Evolutionary conservation across 495 filamentous ascomycete species (phyloP).

Genomic region (Lepraria neglecta): DNA sequence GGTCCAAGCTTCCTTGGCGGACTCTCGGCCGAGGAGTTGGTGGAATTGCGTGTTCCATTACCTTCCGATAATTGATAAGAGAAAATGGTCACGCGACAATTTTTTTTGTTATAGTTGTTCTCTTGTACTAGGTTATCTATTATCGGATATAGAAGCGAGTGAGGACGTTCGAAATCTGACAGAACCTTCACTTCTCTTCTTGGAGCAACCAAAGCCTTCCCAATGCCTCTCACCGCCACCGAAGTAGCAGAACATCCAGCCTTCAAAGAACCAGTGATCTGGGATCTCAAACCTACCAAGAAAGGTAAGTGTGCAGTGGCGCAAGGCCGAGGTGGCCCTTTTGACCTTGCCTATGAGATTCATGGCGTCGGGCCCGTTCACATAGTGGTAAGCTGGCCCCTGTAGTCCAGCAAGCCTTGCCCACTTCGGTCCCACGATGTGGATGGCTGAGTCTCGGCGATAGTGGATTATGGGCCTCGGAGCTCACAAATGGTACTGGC

Average conservation of each 20-base stretch:
- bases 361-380: conserved; percentile 68
- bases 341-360: conserved; percentile 67
- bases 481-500: conserved; percentile 58
- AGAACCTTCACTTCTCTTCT: not conserved
- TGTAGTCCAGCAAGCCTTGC: not conserved
- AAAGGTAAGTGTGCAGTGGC: conserved; percentile 54
- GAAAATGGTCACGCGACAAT: too few relatives aligned
- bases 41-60: too few relatives aligned
- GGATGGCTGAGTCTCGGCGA: not conserved
- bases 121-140: too few relatives aligned
- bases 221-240: conserved; percentile 33
- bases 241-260: conserved; percentile 45
- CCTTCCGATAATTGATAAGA: too few relatives aligned
- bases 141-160: not conserved
- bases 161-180: not conserved
- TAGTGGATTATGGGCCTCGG: conserved; percentile 62
- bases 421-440: too few relatives aligned
- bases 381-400: conserved; percentile 49
- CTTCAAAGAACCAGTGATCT: conserved; percentile 42
- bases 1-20: too few relatives aligned
- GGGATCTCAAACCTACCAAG: conserved; percentile 54
- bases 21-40: too few relatives aligned
- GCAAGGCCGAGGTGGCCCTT: conserved; percentile 55
- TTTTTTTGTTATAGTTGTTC: too few relatives aligned
- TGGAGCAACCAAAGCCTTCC: too few relatives aligned